phyloP scores from a whole-genome alignment of 192 early-diverging fungal species.

The Backusella parvicylindrica region DNA sequence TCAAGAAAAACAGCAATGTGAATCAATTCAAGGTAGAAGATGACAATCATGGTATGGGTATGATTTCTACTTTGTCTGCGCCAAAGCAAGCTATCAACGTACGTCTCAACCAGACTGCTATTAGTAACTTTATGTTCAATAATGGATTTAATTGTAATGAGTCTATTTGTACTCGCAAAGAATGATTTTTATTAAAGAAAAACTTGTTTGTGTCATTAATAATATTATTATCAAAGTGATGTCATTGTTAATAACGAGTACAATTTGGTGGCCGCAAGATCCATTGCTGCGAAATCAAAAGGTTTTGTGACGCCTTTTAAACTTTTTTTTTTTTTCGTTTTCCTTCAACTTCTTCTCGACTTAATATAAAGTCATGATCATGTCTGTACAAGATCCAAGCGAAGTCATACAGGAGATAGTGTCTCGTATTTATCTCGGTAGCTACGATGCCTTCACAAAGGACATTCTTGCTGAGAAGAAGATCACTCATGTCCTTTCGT shows the following conservation, averaged over 20 bases:
- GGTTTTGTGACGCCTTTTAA: background rate
- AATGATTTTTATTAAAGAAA: background rate
- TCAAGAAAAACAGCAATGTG: background rate
- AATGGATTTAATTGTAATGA: constrained; percentile 5
- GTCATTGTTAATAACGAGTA: too few species aligned
- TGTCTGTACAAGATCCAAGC: background rate
- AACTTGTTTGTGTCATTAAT: background rate
- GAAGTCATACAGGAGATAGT: constrained; percentile 7
- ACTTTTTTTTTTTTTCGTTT: background rate
- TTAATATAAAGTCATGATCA: too few species aligned
- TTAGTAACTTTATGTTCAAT: constrained; percentile 4
- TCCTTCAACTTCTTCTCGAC: background rate
- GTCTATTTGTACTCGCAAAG: constrained; percentile 7
- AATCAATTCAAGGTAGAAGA: constrained; percentile 10
- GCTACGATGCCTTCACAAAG: background rate
- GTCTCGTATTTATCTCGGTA: constrained; percentile 9
- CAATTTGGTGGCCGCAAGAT: too few species aligned
- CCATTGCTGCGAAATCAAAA: background rate
- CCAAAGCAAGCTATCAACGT: background rate
- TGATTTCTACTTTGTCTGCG: background rate
- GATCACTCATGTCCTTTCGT: constrained; percentile 20
- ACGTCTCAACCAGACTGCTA: background rate
- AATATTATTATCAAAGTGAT: background rate
- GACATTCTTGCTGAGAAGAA: constrained; percentile 2
- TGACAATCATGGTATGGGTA: constrained; percentile 20